Conservation (phyloP, 257 asterid species). For the Scutellaria baicalensis region DNA sequence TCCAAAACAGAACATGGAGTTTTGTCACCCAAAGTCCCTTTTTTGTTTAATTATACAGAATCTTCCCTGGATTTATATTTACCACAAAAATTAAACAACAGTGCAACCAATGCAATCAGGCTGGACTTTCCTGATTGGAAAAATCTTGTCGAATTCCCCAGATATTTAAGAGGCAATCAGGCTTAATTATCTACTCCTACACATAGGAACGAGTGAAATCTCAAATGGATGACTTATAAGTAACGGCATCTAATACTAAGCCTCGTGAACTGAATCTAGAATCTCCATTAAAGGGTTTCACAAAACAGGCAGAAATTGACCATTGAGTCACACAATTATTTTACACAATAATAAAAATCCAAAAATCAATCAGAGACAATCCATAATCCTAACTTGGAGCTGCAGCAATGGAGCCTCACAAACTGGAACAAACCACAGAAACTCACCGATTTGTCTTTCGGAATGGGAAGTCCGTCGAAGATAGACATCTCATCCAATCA, state of each 20-base stretch:
- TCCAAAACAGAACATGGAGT: neutral
- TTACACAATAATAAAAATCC: neutral
- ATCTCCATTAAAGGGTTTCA: conserved; percentile 2
- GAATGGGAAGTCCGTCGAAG: conserved; percentile 87
- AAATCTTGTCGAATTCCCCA: neutral
- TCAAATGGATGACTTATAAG: neutral
- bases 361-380: neutral
- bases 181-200: neutral
- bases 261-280: neutral
- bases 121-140: neutral
- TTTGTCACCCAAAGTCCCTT: neutral
- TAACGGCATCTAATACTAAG: neutral
- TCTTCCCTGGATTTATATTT: neutral
- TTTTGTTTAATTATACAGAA: neutral
- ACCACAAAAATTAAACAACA: neutral
- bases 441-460: conserved; percentile 81
- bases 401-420: neutral
- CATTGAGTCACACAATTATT: neutral
- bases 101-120: neutral
- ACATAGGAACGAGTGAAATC: neutral
- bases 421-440: neutral
- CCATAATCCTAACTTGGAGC: neutral
- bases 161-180: neutral
- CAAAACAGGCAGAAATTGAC: neutral
- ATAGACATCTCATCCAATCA: conserved; percentile 63